Percentiles rank a stretch among this genome's conserved stretches.
Conservation (phyloP, 2,329 filamentous ascomycete genomes). For the Penicillium sp. region DNA sequence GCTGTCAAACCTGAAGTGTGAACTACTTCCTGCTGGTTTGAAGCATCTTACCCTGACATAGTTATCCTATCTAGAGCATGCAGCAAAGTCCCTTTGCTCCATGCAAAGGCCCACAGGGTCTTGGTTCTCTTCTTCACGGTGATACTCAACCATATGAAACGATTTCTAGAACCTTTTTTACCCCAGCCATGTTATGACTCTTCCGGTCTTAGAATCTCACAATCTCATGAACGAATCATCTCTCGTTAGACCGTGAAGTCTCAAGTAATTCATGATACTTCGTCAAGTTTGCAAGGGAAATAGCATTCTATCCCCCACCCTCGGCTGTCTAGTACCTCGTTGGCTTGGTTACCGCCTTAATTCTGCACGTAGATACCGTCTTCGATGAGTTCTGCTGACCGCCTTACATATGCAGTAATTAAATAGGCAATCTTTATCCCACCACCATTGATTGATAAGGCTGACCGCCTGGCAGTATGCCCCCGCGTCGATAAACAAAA, state of each 20-base stretch:
- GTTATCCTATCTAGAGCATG: background rate
- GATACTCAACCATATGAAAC: background rate
- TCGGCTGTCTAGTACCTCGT: background rate
- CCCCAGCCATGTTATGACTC: background rate
- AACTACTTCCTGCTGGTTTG: background rate
- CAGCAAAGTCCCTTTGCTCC: background rate
- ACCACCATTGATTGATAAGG: conserved; percentile 24
- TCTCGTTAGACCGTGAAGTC: background rate
- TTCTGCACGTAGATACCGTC: background rate
- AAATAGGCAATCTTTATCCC: conserved; percentile 2
- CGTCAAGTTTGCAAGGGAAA: background rate
- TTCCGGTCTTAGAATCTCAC: background rate
- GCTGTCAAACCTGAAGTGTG: background rate
- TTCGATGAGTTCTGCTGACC: background rate
- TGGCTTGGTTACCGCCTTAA: background rate
- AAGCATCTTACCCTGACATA: no score
- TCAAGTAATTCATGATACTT: background rate
- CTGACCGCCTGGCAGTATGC: conserved; percentile 38
- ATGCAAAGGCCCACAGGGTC: background rate
- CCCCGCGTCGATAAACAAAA: conserved; percentile 38
- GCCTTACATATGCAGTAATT: background rate
- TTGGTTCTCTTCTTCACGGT: background rate
- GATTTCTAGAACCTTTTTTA: background rate
- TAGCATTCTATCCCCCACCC: no score
- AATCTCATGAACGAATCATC: background rate